phyloP scores from a whole-genome alignment of 495 filamentous ascomycete species.

The Penicillium cinerascens region DNA sequence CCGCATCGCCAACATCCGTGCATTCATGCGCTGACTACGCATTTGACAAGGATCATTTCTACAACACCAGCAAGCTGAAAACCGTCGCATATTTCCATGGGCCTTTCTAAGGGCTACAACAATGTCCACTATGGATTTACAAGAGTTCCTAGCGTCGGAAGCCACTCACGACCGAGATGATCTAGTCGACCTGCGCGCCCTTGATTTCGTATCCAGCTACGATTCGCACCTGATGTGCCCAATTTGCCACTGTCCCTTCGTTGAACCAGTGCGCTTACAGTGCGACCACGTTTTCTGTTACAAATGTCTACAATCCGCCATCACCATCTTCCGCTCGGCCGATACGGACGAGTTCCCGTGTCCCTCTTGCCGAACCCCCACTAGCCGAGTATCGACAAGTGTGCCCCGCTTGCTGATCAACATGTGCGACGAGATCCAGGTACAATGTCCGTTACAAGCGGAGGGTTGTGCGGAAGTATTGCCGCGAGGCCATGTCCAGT shows the following conservation, averaged over 20 bases:
- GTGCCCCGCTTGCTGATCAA: slow-evolving; percentile 54
- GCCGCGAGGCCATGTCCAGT: slow-evolving; percentile 63
- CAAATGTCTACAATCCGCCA: slow-evolving; percentile 63
- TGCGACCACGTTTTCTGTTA: slow-evolving; percentile 79
- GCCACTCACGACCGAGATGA: slow-evolving; percentile 26
- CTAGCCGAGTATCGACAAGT: slow-evolving; percentile 33
- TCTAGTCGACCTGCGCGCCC: slow-evolving; percentile 59
- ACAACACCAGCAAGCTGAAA: neutral
- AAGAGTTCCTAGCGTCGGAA: slow-evolving; percentile 36
- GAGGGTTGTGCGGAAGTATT: slow-evolving; percentile 63
- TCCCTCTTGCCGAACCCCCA: slow-evolving; percentile 44
- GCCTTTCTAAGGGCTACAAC: neutral
- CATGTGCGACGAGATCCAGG: slow-evolving; percentile 73
- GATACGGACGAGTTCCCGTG: slow-evolving; percentile 42
- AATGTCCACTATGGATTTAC: slow-evolving; percentile 28
- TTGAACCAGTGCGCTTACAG: slow-evolving; percentile 64
- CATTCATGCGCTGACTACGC: slow-evolving; percentile 15
- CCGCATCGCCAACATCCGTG: slow-evolving; percentile 1
- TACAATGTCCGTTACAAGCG: slow-evolving; percentile 62
- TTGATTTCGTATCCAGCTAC: slow-evolving; percentile 65
- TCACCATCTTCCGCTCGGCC: slow-evolving; percentile 38
- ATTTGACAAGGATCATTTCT: slow-evolving; percentile 1
- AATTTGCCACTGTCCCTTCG: slow-evolving; percentile 74
- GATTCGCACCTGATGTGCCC: slow-evolving; percentile 81
- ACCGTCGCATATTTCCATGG: neutral